A percentile compares a stretch with the other conserved stretches of the same genome.
Evolutionary conservation across 179 eudicot genomes (phyloP).

Genomic region (Silene vulgaris): DNA sequence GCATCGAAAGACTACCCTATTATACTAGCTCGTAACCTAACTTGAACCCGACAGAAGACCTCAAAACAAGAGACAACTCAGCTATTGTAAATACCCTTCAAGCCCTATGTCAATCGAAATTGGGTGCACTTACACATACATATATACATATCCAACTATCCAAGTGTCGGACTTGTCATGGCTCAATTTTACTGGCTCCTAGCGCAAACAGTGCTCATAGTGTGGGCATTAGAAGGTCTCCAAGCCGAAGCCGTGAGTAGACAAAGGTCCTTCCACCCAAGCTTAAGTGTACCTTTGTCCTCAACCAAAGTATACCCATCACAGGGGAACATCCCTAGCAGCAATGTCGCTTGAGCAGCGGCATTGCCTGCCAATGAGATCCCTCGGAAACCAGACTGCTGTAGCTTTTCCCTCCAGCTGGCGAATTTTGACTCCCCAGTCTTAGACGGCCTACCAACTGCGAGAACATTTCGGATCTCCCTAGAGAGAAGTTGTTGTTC

Average conservation of each 20-base stretch:
- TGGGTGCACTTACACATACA: too few species aligned
- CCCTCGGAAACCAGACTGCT: slow-evolving; percentile 71
- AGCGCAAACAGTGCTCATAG: slow-evolving; percentile 31
- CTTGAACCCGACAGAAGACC: too few species aligned
- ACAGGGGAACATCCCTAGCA: slow-evolving; percentile 91
- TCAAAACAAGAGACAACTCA: too few species aligned
- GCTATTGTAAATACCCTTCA: too few species aligned
- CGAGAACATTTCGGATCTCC: slow-evolving; percentile 80
- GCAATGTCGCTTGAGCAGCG: slow-evolving; percentile 80
- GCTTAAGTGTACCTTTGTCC: slow-evolving; percentile 84
- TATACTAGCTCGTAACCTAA: too few species aligned
- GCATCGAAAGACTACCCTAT: too few species aligned
- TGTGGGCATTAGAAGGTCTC: slow-evolving; percentile 51
- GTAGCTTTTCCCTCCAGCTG: slow-evolving; percentile 87
- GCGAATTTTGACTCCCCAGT: slow-evolving; percentile 63
- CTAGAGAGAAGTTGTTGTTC: slow-evolving; percentile 86
- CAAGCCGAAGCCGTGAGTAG: slow-evolving; percentile 94
- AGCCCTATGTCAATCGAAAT: too few species aligned
- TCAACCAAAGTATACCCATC: slow-evolving; percentile 85
- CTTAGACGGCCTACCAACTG: slow-evolving; percentile 71
- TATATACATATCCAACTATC: too few species aligned
- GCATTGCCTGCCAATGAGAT: slow-evolving; percentile 84
- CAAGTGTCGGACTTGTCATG: too few species aligned
- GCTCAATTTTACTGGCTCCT: slow-evolving; percentile 27
- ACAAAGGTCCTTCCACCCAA: slow-evolving; percentile 95